These are phyloP conservation scores for Fonsecaea multimorphosa DNA, from an alignment of 2,329 filamentous ascomycete species.

Conservation along the genomic window DNA sequence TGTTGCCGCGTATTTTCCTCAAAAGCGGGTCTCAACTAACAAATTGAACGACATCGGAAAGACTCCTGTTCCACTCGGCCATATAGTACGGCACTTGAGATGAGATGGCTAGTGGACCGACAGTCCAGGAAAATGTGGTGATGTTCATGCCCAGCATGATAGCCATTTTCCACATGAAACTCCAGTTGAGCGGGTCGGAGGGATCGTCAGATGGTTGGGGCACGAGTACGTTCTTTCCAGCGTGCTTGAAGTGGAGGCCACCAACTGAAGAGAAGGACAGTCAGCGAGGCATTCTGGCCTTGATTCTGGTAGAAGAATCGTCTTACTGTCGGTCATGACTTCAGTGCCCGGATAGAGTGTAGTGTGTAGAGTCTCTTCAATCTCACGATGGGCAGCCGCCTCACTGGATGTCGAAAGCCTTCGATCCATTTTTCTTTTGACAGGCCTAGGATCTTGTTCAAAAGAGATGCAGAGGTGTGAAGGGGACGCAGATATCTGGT, in stretches of 20 bases:
- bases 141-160: constrained; percentile 20
- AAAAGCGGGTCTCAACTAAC: constrained; percentile 9
- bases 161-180: constrained; percentile 47
- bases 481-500: not conserved
- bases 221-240: constrained; percentile 50
- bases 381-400: constrained; percentile 15
- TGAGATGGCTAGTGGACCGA: constrained; percentile 22
- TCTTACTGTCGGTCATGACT: constrained; percentile 20
- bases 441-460: not conserved
- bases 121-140: constrained; percentile 22
- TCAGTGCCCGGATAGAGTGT: constrained; percentile 22
- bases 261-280: constrained; percentile 16
- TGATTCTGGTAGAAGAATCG: not conserved
- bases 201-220: constrained; percentile 48
- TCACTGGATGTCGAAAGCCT: constrained; percentile 7
- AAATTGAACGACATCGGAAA: constrained; percentile 25
- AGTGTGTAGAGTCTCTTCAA: constrained; percentile 20
- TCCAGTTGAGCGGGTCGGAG: constrained; percentile 49
- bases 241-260: constrained; percentile 40
- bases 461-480: not conserved
- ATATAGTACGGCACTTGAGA: constrained; percentile 27
- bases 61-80: constrained; percentile 25
- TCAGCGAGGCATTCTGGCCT: constrained; percentile 5
- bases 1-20: not conserved
- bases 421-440: constrained; percentile 18